A percentile compares a stretch with the other conserved stretches of the same genome.
These are phyloP conservation scores for Piper betle DNA, from an alignment of 164 flowering plant genomes.

Conservation along the genomic window DNA sequence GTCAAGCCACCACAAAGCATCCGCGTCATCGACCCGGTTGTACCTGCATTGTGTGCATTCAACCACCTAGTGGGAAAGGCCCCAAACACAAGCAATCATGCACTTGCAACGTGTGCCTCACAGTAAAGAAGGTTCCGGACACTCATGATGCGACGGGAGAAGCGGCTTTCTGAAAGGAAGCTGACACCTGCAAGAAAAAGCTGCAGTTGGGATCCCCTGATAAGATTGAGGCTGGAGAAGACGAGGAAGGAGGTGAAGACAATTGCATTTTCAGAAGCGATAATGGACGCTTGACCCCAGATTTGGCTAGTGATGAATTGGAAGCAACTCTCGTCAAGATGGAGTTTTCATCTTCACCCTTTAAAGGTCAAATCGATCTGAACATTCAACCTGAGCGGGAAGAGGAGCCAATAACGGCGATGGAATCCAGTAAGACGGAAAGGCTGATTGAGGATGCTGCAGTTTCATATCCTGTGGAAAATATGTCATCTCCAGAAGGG, in stretches of 20 bases:
- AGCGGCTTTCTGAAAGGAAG: conserved; percentile 52
- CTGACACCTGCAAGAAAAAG: conserved; percentile 34
- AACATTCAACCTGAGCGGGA: conserved; percentile 80
- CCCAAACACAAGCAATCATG: conserved; percentile 72
- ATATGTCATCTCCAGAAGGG: conserved; percentile 7
- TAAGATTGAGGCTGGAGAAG: conserved; percentile 21
- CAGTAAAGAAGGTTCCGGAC: conserved; percentile 65
- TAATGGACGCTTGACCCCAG: conserved; percentile 15
- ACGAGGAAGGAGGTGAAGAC: conserved; percentile 7
- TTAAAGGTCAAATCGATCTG: conserved; percentile 65
- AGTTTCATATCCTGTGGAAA: conserved; percentile 24
- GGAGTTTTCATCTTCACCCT: conserved; percentile 32
- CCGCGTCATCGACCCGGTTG: conserved; percentile 90
- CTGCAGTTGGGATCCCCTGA: conserved; percentile 16
- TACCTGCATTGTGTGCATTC: conserved; percentile 91
- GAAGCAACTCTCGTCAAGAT: conserved; percentile 15
- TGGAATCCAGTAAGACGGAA: conserved; percentile 30
- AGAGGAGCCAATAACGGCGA: conserved; percentile 46
- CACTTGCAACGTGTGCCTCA: conserved; percentile 62
- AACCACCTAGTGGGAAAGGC: too few relatives aligned
- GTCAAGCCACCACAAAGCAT: conserved; percentile 65
- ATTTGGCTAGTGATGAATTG: conserved; percentile 21
- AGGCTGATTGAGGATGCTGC: conserved; percentile 26
- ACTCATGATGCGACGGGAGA: conserved; percentile 55
- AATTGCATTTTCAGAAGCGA: conserved; percentile 4